phyloP scores from a whole-genome alignment of 805 yeast species.

The Candida awuae region DNA sequence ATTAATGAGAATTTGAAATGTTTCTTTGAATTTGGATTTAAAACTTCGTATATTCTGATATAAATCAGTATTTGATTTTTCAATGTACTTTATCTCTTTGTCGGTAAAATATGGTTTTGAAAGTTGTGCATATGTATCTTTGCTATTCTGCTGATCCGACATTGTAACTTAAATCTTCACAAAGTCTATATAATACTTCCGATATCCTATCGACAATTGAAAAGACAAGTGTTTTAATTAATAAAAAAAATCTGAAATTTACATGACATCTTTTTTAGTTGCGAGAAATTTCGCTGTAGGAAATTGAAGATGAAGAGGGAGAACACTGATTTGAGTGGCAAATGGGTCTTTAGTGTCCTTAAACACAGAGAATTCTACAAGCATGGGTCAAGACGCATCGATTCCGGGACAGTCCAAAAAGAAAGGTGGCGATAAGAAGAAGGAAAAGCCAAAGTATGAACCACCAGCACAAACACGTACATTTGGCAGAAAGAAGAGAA shows the following conservation, averaged over 20 bases:
- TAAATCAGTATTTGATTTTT: slow-evolving; percentile 15
- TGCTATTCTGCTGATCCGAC: neutral
- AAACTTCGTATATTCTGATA: slow-evolving; percentile 19
- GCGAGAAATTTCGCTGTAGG: too few species aligned
- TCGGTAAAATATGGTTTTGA: slow-evolving; percentile 29
- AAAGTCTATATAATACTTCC: too few species aligned
- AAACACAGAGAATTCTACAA: neutral
- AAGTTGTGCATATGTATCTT: slow-evolving; percentile 21
- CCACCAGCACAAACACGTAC: slow-evolving; percentile 90
- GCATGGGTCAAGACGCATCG: slow-evolving; percentile 30
- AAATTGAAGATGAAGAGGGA: too few species aligned
- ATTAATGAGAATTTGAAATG: slow-evolving; percentile 47
- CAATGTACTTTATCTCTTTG: slow-evolving; percentile 22
- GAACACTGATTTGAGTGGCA: too few species aligned
- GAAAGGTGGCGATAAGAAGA: slow-evolving; percentile 39
- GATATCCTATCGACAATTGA: too few species aligned
- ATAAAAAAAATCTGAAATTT: too few species aligned
- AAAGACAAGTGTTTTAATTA: too few species aligned
- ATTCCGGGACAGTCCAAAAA: slow-evolving; percentile 28
- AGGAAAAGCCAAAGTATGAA: slow-evolving; percentile 93
- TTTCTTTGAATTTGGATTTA: slow-evolving; percentile 26
- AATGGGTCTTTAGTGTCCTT: neutral
- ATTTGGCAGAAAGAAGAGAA: slow-evolving; percentile 87
- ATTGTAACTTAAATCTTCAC: too few species aligned
- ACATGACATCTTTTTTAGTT: too few species aligned